Percentiles rank a stretch among this genome's conserved stretches.
phyloP scores from a whole-genome alignment of 1,284 basidiomycete species.

The Termitomyces sp. region DNA sequence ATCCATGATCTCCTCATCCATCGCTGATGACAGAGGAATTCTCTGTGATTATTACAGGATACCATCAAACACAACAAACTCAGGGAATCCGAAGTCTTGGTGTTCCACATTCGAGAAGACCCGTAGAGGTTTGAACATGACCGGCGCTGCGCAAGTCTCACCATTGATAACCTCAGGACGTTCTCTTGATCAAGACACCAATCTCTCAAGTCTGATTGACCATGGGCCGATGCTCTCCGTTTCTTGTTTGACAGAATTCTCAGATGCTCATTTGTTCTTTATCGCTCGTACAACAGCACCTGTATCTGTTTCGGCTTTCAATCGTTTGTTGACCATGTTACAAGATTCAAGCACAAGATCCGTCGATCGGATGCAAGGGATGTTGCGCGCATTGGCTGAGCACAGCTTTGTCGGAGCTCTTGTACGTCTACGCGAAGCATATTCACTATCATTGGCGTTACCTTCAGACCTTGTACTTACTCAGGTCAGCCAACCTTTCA shows the following conservation, averaged over 20 bases:
- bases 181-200: conserved; percentile 44
- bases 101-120: conserved; percentile 26
- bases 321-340: conserved; percentile 22
- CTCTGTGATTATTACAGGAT: conserved; percentile 47
- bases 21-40: conserved; percentile 41
- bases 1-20: conserved; percentile 35
- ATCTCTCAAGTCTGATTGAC: conserved; percentile 36
- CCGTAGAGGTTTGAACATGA: conserved; percentile 32
- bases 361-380: conserved; percentile 13
- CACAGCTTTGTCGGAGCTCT: conserved; percentile 16
- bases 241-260: conserved; percentile 12
- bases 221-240: conserved; percentile 28
- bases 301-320: conserved; percentile 29
- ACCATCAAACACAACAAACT: conserved; percentile 29
- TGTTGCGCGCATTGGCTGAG: conserved; percentile 18
- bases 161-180: conserved; percentile 27
- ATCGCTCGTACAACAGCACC: conserved; percentile 33
- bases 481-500: conserved; percentile 35
- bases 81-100: conserved; percentile 10
- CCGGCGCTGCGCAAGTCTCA: conserved; percentile 6
- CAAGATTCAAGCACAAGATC: not conserved
- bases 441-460: conserved; percentile 24
- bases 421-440: conserved; percentile 21
- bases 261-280: conserved; percentile 35
- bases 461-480: conserved; percentile 29